Percentiles rank a stretch among this genome's conserved stretches.
Evolutionary conservation across 176 grass and related monocot species (phyloP).

Genomic region (Saccharum officinarum): DNA sequence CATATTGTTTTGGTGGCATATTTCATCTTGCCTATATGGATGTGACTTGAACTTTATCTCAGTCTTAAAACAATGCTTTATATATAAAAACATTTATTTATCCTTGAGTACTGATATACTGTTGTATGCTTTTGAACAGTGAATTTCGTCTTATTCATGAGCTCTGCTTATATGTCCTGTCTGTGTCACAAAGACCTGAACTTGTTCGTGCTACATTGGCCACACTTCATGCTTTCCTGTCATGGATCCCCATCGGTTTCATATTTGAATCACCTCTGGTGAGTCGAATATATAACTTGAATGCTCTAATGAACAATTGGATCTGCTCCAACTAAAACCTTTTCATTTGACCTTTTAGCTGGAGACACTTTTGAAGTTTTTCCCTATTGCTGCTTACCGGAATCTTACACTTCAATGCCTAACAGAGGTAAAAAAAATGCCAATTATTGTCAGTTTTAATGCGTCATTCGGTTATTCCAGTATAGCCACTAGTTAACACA

Average conservation of each 20-base stretch:
- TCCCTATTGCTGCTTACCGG: not conserved
- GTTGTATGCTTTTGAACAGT: not conserved
- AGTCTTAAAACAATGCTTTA: not conserved
- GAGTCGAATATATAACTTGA: not conserved
- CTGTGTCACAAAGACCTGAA: not conserved
- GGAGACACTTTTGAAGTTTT: constrained; percentile 25
- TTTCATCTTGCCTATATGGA: not conserved
- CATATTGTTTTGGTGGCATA: not conserved
- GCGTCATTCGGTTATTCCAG: not conserved
- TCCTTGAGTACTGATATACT: not conserved
- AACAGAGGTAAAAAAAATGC: constrained; percentile 7
- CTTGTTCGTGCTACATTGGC: constrained; percentile 6
- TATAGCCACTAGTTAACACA: not conserved
- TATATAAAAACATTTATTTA: not conserved
- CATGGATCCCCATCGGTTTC: constrained; percentile 25
- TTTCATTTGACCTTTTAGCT: constrained; percentile 20
- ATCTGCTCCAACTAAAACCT: constrained; percentile 10
- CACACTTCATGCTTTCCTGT: constrained; percentile 23
- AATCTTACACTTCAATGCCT: constrained; percentile 20
- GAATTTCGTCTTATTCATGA: constrained; percentile 25
- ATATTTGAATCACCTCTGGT: constrained; percentile 22
- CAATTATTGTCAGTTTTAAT: not conserved
- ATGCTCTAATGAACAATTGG: constrained; percentile 4
- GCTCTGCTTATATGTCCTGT: constrained; percentile 1
- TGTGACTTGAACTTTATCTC: not conserved